Evolutionary conservation across 352 stramenopile species (phyloP).

Genomic region (Globisporangium takayamanum): DNA sequence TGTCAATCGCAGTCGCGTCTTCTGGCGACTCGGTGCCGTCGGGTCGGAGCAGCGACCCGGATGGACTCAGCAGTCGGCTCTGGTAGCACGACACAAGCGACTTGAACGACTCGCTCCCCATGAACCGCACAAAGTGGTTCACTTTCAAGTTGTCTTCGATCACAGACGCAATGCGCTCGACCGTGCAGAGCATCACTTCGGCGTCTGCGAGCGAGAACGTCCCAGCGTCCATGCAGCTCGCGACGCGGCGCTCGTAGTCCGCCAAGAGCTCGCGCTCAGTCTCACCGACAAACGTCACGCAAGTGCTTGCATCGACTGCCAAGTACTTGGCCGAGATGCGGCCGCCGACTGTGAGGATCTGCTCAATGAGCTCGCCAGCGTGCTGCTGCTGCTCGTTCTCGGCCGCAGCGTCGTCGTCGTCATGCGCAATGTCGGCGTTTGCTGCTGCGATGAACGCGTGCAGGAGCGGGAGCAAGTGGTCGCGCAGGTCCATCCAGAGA

Average conservation of each 20-base stretch:
- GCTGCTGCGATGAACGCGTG: constrained; percentile 44
- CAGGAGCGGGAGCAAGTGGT: constrained; percentile 61
- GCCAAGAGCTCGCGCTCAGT: constrained; percentile 43
- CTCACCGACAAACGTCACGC: constrained; percentile 69
- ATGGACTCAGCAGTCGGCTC: constrained; percentile 65
- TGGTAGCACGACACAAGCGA: constrained; percentile 70
- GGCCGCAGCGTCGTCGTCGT: constrained; percentile 12
- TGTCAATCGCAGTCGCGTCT: constrained; percentile 12
- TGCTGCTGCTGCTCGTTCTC: constrained; percentile 16
- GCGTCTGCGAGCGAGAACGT: constrained; percentile 67
- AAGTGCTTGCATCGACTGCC: constrained; percentile 36
- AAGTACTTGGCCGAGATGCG: constrained; percentile 65
- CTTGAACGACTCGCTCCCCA: constrained; percentile 77
- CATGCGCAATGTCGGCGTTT: constrained; percentile 24
- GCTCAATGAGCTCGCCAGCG: constrained; percentile 61
- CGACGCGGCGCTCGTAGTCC: constrained; percentile 55
- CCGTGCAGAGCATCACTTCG: constrained; percentile 46
- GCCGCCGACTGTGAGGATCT: constrained; percentile 45
- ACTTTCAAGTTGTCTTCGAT: constrained; percentile 79
- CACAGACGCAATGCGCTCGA: constrained; percentile 42
- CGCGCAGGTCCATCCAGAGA: constrained; percentile 78
- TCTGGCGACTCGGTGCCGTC: constrained; percentile 14
- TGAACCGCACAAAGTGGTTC: constrained; percentile 86
- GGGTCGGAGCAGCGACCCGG: constrained; percentile 20
- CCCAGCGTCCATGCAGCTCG: constrained; percentile 46